Base-by-base conservation (phyloP, 192 early-diverging fungal genomes). In the Entomortierella parvispora region DNA sequence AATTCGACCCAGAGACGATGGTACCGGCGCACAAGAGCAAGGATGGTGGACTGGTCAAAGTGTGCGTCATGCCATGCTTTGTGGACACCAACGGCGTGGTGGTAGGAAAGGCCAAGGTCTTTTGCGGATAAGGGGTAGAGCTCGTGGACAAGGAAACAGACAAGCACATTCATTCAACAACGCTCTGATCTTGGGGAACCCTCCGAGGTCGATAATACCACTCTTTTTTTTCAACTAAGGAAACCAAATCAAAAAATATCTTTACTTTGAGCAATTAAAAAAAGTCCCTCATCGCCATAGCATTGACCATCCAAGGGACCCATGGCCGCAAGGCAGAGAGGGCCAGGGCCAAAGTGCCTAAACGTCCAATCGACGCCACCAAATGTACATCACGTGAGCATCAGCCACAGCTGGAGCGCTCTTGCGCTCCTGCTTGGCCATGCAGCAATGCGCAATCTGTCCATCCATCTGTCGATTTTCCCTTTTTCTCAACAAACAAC, bases 21-120 rank as follows among this genome's bases (percentile, higher is more conserved):
- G 61, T 68, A 15, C 65, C 65, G 12, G 74, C 74, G 44, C 74
- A 68, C 44, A 77, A 68, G 74, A 77, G 74, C 43, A 77, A 77
- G 42, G 74, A 77, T 5, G 74, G 74, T 12, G 66, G 66, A 43
- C 64, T 63, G 48, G 74, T 77, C 61, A 66, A 62, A 31, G 66
- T 77, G 25, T 77, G 74, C 22, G 66, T 77, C 23, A 62, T 68
- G 43, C 74, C 74, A 18, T 77, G 65, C 66, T 77, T 77, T 53
- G 46, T 77, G 42, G 74, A 77, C 32, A 68, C 74, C n/a, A 77
- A 77, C 5, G 74, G 74, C 10, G 74, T 62, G 2, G 66, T 77
- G 7, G 65, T 77, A 6, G 74, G 74, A 46, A 77, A 68, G 33
- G 74, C 74, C 46, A 77, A 77, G 60, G 74, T 77, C 53, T 68